phyloP scores from a whole-genome alignment of 176 grass and related monocot genomes.

The Avena insularis region DNA sequence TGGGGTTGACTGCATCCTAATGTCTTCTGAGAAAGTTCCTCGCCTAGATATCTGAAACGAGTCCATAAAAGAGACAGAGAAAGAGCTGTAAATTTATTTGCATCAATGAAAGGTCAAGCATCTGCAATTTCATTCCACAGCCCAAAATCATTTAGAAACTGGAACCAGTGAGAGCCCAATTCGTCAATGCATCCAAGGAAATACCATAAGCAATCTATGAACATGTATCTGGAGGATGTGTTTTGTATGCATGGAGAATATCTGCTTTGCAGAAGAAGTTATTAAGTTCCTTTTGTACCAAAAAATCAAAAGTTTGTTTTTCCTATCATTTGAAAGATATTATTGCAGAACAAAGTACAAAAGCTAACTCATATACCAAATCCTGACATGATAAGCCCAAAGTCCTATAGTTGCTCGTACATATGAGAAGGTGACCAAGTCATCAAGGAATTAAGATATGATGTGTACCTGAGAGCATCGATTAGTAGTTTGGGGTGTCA shows the following conservation, averaged over 20 bases:
- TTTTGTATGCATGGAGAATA: neutral
- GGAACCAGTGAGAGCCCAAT: neutral
- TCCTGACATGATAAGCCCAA: slow-evolving; percentile 16
- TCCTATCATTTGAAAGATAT: slow-evolving; percentile 8
- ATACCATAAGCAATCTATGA: neutral
- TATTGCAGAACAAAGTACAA: slow-evolving; percentile 19
- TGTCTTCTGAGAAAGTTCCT: slow-evolving; percentile 38
- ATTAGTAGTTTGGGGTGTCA: slow-evolving; percentile 33
- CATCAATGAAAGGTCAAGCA: neutral
- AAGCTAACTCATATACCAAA: slow-evolving; percentile 1
- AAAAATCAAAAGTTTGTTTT: neutral
- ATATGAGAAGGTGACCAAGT: neutral
- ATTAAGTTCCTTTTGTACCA: slow-evolving; percentile 1
- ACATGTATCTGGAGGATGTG: neutral
- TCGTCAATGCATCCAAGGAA: neutral
- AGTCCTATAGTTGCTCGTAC: slow-evolving; percentile 14
- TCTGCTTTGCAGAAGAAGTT: neutral
- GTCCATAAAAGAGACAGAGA: neutral
- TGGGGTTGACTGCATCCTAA: slow-evolving; percentile 51
- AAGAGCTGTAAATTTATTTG: slow-evolving; percentile 30
- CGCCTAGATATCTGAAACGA: slow-evolving; percentile 41
- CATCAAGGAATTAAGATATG: slow-evolving; percentile 6
- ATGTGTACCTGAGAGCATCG: slow-evolving; percentile 48
- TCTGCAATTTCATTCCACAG: slow-evolving; percentile 18
- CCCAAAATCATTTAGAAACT: slow-evolving; percentile 13